Base-by-base conservation (phyloP, 257 asterid species). In the Solanum pimpinellifolium region DNA sequence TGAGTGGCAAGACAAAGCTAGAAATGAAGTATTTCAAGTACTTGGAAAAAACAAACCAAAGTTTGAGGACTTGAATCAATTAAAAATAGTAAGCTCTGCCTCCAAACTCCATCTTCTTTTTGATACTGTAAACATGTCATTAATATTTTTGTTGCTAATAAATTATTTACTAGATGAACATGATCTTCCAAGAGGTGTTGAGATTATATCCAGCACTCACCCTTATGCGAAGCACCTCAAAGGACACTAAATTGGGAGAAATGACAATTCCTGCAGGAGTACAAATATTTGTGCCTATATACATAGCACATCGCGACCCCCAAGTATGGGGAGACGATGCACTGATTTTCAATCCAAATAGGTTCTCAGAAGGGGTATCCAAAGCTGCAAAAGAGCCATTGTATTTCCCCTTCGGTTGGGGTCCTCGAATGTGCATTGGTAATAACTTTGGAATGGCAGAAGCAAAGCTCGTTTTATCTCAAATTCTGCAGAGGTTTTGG, bases 1-100 rank as follows among this genome's bases (percentile, higher is more conserved):
- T 44, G 35, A 86, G 46, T 89, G 91, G 91, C 91, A 89, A 83
- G 87, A 86, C n/a, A 86, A 49, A 52, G 87, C 91, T 4, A 83
- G 91, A 42, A 86, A 83, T 25, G 91, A 89, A 37, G 89, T 86
- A 2, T 68, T 86, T 62, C 87, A 46, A 39, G 70, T 86, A n/a
- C 47, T 47, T 60, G 91, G 91, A 25, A 89, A 89, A 52, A 83
- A 41, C 35, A 89, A 75, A 60, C 87, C 91, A 23, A 47, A 83
- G 81, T 66, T 86, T 10, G 73, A 83, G 47, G 83, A 81, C 39
- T 31, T 89, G 39, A 89, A 65, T 66, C 89, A 86, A 1, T 87
- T 89, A 23, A 89, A 37, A 86, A n/a, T 89, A 62, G 90, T 89
- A 80, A 86, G 90, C 35, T 31, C 35, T 31, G 35, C 3, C 35